Evolutionary conservation across 192 early-diverging fungal genomes (phyloP).

Genomic region (Rhizophagus prolifer): DNA sequence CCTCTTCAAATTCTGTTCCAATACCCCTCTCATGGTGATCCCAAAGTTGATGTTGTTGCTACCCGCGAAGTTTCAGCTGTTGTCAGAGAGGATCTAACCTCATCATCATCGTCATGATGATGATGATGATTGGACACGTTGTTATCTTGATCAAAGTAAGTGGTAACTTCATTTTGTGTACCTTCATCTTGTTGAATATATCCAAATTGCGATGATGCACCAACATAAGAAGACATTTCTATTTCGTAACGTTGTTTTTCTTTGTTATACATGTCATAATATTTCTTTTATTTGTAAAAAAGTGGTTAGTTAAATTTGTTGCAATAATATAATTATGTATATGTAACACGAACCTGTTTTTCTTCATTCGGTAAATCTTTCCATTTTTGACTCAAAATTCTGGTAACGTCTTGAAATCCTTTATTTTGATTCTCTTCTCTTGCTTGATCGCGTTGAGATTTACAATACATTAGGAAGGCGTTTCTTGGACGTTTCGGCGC

Average conservation of each 20-base stretch:
- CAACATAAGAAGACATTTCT: slow-evolving; percentile 41
- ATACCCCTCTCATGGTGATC: background rate
- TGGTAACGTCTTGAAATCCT: slow-evolving; percentile 38
- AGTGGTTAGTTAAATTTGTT: too few relatives aligned
- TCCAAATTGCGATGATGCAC: background rate
- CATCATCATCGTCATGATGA: too few relatives aligned
- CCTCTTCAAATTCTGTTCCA: background rate
- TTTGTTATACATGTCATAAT: slow-evolving; percentile 45
- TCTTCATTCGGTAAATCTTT: slow-evolving; percentile 39
- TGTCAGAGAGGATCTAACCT: background rate
- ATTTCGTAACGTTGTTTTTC: slow-evolving; percentile 41
- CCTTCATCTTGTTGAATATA: background rate
- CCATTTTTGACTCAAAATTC: slow-evolving; percentile 44
- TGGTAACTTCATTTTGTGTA: too few relatives aligned
- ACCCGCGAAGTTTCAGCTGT: background rate
- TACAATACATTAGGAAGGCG: slow-evolving; percentile 45
- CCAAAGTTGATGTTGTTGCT: background rate
- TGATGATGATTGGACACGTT: too few relatives aligned
- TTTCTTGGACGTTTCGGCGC: slow-evolving; percentile 47
- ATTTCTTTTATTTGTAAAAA: slow-evolving; percentile 35
- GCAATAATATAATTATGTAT: background rate
- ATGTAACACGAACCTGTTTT: slow-evolving; percentile 34
- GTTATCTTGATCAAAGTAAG: too few relatives aligned
- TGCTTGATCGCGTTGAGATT: slow-evolving; percentile 41
- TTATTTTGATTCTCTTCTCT: slow-evolving; percentile 43